These are phyloP conservation scores for Chlorella sp. DNA, from an alignment of 139 green algal species.

Conservation along the genomic window DNA sequence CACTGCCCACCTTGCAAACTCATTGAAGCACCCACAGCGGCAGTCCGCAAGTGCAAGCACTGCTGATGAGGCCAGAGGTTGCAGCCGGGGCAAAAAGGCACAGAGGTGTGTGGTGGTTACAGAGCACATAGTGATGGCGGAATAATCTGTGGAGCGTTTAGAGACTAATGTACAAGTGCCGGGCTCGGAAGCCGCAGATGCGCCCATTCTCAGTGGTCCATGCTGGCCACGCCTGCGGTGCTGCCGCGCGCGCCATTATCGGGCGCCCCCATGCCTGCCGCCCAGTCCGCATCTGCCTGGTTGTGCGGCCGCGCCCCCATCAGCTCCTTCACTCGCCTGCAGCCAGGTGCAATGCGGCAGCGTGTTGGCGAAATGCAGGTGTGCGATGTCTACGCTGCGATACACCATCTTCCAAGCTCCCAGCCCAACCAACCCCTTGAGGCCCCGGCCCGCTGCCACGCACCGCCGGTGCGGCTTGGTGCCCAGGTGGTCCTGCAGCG, in stretches of 20 bases:
- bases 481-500: conserved; percentile 61
- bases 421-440: neutral
- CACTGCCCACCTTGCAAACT: no score
- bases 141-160: no score
- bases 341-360: neutral
- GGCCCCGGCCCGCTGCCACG: neutral
- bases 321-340: conserved; percentile 72
- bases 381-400: neutral
- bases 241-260: conserved; percentile 69
- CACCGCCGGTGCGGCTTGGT: conserved; percentile 81
- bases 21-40: no score
- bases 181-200: no score
- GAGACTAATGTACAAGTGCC: no score
- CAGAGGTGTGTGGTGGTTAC: no score
- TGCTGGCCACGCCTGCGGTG: neutral
- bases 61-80: no score
- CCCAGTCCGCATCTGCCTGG: conserved; percentile 81
- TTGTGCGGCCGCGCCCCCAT: conserved; percentile 76
- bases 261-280: conserved; percentile 73
- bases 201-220: neutral
- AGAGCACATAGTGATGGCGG: no score
- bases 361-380: neutral
- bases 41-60: no score
- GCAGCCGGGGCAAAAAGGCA: no score
- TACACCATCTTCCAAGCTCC: neutral